Base-by-base conservation (phyloP, 2,329 filamentous ascomycete genomes). In the Proliferodiscus dingleyae region DNA sequence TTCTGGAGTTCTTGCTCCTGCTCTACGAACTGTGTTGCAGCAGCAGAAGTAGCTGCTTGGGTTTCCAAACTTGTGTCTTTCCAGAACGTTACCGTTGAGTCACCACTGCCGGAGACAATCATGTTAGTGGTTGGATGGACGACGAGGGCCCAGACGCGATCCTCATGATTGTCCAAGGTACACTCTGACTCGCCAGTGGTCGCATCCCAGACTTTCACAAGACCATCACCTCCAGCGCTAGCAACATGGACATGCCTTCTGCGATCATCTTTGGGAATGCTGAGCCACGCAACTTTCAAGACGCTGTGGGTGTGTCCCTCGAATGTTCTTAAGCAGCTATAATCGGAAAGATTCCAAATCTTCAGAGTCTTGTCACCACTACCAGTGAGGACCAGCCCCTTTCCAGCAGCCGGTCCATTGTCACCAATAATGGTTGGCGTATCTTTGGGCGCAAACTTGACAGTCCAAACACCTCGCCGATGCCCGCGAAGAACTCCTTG, bases 261-360 rank as follows among this genome's bases (percentile, higher is more conserved):
- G 21, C 69, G 71, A 16, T 76, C 71, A 47, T 75, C 67, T 4
- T 63, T 60, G 2, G 78, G 70, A 46, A 76, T 65, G 37, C 74
- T 78, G 4, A 98, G 73, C 93, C 93, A 98, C 3, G 87, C 78
- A 2, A 95, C 87, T 68, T 97, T 97, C 24, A 98, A 73, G 2
- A 98, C 87, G 58, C 87, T 95, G 69, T 97, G 94, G 4, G 89
- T 91, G 66, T 98, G 93, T 0, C 93, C 93, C 67, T 98, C 94
- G 45, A 97, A 93, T 0, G 93, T 97, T 46, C 91, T 77, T 37
- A 98, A 71, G 66, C 93, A 98, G 54, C 82, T 88, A 68, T 96
- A 98, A 66, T 95, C 90, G 2, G 84, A 78, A 51, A 98, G 72
- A 63, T 80, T 96, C 94, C 94, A 98, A 8, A 98, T 77, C 65